Conservation (phyloP, 116 monocot genomes). For the Dioscorea cayenensis region DNA sequence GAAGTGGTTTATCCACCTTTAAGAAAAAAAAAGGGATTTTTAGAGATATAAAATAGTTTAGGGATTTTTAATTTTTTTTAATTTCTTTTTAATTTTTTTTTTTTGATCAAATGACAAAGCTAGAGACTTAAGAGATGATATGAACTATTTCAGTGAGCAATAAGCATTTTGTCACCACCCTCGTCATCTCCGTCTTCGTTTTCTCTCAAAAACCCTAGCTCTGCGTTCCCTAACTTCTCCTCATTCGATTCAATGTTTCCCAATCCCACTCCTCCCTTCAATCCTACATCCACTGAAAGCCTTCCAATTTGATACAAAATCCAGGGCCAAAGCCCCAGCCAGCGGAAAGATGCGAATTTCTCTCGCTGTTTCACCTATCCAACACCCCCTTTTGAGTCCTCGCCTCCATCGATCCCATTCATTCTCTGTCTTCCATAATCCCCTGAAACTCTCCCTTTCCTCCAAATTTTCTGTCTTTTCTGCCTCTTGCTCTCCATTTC, state of each 20-base stretch:
- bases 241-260: not conserved
- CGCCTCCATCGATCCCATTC: not conserved
- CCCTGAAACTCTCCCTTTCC: not conserved
- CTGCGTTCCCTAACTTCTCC: not conserved
- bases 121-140: too few species aligned
- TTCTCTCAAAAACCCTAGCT: not conserved
- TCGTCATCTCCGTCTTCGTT: not conserved
- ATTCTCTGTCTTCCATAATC: not conserved
- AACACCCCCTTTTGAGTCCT: not conserved
- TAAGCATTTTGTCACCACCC: not conserved
- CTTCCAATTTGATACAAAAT: not conserved
- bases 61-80: too few species aligned
- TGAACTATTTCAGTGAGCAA: too few species aligned
- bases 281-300: not conserved
- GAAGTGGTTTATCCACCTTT: too few species aligned
- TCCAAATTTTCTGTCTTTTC: not conserved
- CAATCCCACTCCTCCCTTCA: not conserved
- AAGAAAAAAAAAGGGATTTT: too few species aligned
- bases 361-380: not conserved
- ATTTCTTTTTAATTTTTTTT: too few species aligned
- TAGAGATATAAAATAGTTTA: too few species aligned
- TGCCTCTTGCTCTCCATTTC: not conserved
- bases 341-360: not conserved
- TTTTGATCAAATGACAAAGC: too few species aligned
- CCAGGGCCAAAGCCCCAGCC: not conserved